Evolutionary conservation across 768 basidiomycete genomes (phyloP).

Genomic region (Phylloporus sp.): DNA sequence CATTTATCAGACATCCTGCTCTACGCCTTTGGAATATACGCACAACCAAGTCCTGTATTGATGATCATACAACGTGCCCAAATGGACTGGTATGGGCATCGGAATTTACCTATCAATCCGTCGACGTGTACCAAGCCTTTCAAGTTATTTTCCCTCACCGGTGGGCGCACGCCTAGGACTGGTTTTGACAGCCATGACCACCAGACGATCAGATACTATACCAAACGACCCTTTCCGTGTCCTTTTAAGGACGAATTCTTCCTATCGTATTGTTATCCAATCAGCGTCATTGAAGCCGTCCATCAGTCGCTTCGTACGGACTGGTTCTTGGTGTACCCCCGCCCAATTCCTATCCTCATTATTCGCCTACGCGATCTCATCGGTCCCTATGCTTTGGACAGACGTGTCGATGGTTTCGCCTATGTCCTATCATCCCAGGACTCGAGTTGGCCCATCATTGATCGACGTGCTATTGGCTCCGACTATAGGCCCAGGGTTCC

Average conservation of each 20-base stretch:
- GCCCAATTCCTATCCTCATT: conserved; percentile 22
- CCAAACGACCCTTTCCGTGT: not conserved
- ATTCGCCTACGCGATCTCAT: conserved; percentile 16
- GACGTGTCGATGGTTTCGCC: conserved; percentile 2
- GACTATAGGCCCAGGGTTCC: conserved; percentile 4
- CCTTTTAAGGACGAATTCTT: not conserved
- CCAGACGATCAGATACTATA: conserved; percentile 10
- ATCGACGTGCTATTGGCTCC: conserved; percentile 13
- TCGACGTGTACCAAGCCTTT: not conserved
- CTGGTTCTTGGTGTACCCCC: conserved; percentile 11
- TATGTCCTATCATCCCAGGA: conserved; percentile 5
- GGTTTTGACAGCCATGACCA: conserved; percentile 1
- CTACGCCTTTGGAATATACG: not conserved
- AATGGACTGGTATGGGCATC: not conserved
- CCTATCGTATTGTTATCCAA: conserved; percentile 3
- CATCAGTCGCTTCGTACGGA: conserved; percentile 4
- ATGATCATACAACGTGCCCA: conserved; percentile 8
- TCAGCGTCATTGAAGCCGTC: conserved; percentile 8
- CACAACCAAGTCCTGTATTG: conserved; percentile 13
- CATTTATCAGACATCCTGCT: conserved; percentile 1
- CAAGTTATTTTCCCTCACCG: conserved; percentile 7
- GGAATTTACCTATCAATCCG: not conserved
- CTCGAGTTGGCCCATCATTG: conserved; percentile 13
- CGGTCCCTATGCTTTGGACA: not conserved
- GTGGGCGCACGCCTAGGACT: conserved; percentile 2